A percentile compares a stretch with the other conserved stretches of the same genome.
phyloP scores from a whole-genome alignment of 2,329 filamentous ascomycete genomes.

The Penicillium glabrum region DNA sequence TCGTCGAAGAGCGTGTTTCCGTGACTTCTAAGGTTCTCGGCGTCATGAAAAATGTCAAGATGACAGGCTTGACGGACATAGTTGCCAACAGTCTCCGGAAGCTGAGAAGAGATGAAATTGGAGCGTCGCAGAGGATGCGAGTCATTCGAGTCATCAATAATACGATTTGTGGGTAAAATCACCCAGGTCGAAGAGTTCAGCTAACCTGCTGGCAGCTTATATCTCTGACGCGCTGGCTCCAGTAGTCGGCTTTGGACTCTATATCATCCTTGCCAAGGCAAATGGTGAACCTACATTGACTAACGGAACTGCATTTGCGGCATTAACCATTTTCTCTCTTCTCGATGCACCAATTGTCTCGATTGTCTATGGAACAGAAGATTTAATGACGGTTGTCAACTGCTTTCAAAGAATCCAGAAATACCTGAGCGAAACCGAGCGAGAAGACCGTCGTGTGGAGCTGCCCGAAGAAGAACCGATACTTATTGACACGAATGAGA shows the following conservation, averaged over 20 bases:
- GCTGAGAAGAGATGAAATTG: constrained; percentile 14
- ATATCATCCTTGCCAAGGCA: constrained; percentile 9
- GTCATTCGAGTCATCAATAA: constrained; percentile 11
- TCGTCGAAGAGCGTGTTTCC: constrained; percentile 17
- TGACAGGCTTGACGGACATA: constrained; percentile 18
- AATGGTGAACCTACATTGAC: constrained; percentile 15
- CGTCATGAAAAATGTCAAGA: constrained; percentile 23
- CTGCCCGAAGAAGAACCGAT: background rate
- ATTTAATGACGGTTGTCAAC: constrained; percentile 17
- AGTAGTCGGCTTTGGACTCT: constrained; percentile 18
- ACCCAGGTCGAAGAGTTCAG: background rate
- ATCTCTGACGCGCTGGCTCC: constrained; percentile 14
- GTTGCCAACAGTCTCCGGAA: constrained; percentile 13
- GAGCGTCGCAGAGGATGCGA: constrained; percentile 5
- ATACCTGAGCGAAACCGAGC: constrained; percentile 13
- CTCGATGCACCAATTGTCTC: constrained; percentile 17
- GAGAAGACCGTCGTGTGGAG: constrained; percentile 9
- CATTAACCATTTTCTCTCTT: constrained; percentile 20
- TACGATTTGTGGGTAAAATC: constrained; percentile 11
- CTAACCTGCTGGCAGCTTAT: constrained; percentile 12
- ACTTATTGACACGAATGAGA: background rate
- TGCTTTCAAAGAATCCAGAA: constrained; percentile 23
- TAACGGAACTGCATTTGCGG: constrained; percentile 16
- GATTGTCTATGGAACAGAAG: constrained; percentile 14
- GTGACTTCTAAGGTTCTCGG: constrained; percentile 22